Base-by-base conservation (phyloP, 257 asterid species). In the Nicotiana tomentosiformis region DNA sequence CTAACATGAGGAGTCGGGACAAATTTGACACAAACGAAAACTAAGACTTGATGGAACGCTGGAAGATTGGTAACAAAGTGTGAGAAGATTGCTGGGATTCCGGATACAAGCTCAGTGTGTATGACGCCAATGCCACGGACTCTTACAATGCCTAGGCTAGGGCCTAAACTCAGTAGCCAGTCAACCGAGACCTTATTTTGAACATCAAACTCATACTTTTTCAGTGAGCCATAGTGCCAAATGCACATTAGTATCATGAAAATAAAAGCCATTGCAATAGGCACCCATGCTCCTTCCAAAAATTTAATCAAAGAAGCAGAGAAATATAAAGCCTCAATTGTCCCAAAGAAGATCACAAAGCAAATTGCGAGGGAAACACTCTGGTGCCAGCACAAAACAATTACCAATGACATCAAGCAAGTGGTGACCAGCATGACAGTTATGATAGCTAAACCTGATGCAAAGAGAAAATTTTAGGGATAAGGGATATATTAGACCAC, bases 401-500 rank as follows among this genome's bases (percentile, higher is more conserved):
- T 93, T 23, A 95, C 92, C 4, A 95, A 91, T 17, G 98, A 95
- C 98, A 93, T 95, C 90, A 95, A 78, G 87, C 97, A 95, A 12
- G 98, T 95, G 10, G 98, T 95, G 18, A 95, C 98, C 70, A 95
- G 94, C 98, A 95, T 95, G 57, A 95, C 98, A 1, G 98, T 93
- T 83, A 95, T 93, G n/a, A 93, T 97, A 2, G 98, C 98, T 87
- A 95, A 83, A 76, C 98, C 98, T 95, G 89, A 85, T 76, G 4
- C 10, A 7, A 16, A 26, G 64, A 20, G 78, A 68, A 49, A 26
- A 70, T 66, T 32, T 61, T 18, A 57, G n/a, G 49, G 49, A 7
- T 43, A 43, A 43, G 10, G 49, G 64, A 57, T 57, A 57, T 57
- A n/a, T 57, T 57, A 16, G 23, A 17, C 26, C 64, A 57, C 64